Evolutionary conservation across 177 flowering plant genomes (phyloP).

Genomic region (Tripterygium wilfordii): DNA sequence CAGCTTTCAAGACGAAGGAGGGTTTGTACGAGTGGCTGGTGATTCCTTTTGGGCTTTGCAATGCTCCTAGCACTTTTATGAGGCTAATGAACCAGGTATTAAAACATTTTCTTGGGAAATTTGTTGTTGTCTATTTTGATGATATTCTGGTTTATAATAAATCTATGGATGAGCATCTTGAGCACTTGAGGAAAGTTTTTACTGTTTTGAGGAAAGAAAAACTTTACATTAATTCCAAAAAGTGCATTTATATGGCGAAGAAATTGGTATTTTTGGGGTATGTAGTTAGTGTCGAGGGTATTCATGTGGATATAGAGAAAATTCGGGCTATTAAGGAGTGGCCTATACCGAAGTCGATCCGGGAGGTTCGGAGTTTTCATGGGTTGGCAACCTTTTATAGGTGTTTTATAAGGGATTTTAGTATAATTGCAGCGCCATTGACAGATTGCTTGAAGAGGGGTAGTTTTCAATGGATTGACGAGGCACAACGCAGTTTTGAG

Average conservation of each 20-base stretch:
- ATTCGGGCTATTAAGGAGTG: neutral
- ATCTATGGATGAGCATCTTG: neutral
- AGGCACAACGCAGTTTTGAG: neutral
- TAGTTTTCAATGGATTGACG: neutral
- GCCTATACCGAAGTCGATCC: no score
- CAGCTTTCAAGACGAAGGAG: neutral
- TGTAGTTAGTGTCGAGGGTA: neutral
- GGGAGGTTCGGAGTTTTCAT: no score
- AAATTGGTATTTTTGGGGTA: neutral
- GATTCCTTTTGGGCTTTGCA: no score
- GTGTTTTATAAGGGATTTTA: neutral
- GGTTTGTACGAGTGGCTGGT: neutral
- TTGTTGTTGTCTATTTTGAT: no score
- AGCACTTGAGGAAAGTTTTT: neutral
- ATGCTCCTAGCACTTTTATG: neutral
- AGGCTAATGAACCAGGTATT: neutral
- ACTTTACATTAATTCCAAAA: neutral
- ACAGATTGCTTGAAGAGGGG: neutral
- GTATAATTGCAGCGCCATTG: neutral
- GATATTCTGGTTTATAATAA: neutral
- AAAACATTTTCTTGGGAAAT: neutral
- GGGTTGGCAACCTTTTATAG: no score
- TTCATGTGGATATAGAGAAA: neutral
- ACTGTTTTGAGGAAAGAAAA: neutral
- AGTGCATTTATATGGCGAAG: neutral